Conservation (phyloP, 148 eudicot genomes). For the Silene conica region DNA sequence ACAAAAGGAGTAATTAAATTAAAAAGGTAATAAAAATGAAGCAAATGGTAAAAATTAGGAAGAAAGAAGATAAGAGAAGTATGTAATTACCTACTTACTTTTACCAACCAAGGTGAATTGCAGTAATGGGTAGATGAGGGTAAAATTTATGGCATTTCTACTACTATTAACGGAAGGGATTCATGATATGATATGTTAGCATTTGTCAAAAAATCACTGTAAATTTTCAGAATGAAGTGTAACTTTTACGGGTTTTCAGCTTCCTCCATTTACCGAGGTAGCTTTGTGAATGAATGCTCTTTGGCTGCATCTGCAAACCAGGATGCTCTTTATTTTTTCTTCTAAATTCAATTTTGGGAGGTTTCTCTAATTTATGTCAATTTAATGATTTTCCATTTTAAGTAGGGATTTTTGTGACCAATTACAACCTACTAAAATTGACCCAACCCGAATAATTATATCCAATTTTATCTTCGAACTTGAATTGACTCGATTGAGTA, state of each 20-base stretch:
- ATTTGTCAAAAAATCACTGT: neutral
- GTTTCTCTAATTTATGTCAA: too few relatives aligned
- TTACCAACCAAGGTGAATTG: neutral
- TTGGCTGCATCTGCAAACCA: neutral
- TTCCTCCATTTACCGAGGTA: neutral
- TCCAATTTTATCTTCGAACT: too few relatives aligned
- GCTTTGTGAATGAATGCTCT: neutral
- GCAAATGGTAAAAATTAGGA: neutral
- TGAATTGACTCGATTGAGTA: too few relatives aligned
- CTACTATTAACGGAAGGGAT: neutral
- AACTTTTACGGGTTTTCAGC: neutral
- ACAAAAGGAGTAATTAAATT: neutral
- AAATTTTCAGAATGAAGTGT: neutral
- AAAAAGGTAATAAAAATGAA: neutral
- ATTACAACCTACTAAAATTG: too few relatives aligned
- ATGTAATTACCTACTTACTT: neutral
- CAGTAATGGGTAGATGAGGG: neutral
- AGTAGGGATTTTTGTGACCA: too few relatives aligned
- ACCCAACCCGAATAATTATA: too few relatives aligned
- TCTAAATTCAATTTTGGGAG: too few relatives aligned
- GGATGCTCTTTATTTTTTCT: neutral
- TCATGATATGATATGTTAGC: neutral
- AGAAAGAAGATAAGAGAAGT: neutral
- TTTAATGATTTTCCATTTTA: too few relatives aligned
- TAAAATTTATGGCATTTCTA: neutral